A percentile compares a stretch with the other conserved stretches of the same genome.
Conservation (phyloP, 192 early-diverging fungal genomes). For the Nowakowskiella sp. region DNA sequence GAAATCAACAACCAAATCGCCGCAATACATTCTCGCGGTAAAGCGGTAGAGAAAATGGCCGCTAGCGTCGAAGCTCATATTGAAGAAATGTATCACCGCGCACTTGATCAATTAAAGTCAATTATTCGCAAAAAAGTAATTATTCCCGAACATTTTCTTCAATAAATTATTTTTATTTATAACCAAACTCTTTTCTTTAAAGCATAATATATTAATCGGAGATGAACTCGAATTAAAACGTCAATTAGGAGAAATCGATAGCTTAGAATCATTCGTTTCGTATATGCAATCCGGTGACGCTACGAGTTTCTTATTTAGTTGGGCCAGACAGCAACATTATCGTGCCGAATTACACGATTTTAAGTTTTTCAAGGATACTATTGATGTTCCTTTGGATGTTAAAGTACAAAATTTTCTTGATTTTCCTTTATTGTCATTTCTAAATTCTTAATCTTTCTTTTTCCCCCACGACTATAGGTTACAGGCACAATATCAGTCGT, state of each 20-base stretch:
- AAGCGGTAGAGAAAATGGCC: slow-evolving; percentile 47
- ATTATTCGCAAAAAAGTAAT: slow-evolving; percentile 37
- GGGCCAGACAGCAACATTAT: slow-evolving; percentile 41
- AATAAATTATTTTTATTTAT: no score
- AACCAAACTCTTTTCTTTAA: background rate
- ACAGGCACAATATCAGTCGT: slow-evolving; percentile 4
- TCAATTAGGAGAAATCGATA: slow-evolving; percentile 45
- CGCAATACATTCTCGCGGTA: slow-evolving; percentile 39
- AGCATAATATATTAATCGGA: slow-evolving; percentile 46
- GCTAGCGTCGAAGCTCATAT: slow-evolving; percentile 36
- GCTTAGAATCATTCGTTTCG: slow-evolving; percentile 46
- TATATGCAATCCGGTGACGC: slow-evolving; percentile 53
- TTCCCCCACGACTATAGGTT: background rate
- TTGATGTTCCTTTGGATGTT: slow-evolving; percentile 53
- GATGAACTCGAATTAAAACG: slow-evolving; percentile 50
- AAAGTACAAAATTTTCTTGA: slow-evolving; percentile 27
- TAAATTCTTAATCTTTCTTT: background rate
- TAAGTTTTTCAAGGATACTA: slow-evolving; percentile 37
- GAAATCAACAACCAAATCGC: slow-evolving; percentile 49
- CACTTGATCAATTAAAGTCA: slow-evolving; percentile 32
- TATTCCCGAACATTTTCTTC: no score
- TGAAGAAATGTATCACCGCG: slow-evolving; percentile 45
- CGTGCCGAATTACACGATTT: slow-evolving; percentile 50
- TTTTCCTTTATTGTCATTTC: background rate
- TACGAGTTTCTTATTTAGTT: slow-evolving; percentile 47